Base-by-base conservation (phyloP, 2,329 filamentous ascomycete genomes). In the Plenodomus lindquistii region DNA sequence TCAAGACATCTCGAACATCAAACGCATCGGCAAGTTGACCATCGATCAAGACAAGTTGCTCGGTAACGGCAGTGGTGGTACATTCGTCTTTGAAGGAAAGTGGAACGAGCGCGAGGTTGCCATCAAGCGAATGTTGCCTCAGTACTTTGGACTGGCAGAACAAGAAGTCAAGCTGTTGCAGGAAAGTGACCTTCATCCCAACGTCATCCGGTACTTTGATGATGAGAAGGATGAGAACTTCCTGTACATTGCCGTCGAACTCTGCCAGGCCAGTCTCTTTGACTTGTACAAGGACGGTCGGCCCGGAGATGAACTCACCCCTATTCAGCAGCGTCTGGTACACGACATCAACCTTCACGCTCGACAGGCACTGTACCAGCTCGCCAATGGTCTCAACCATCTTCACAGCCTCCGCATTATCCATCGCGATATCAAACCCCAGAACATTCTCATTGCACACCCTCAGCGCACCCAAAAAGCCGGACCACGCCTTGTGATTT, bases 171-270 rank as follows among this genome's bases (percentile, higher is more conserved):
- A 88, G 51, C 79, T 97, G 43, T 76, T 99, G 10, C 83, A 95
- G 51, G 91, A 97, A 71, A 97, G 92, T 65, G 94, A 99, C 60
- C 89, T 97, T 63, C 94, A 99, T 65, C 87, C 88, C 11, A 97
- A 99, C 70, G 93, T 99, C 36, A 96, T 99, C 57, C 90, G 93
- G 34, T 99, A 99, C 69, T 97, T 91, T 66, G 91, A 92, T 40
- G 92, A 96, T 63, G 89, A 96, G 63, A 86, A 89, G 62, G 90
- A 91, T 10, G 84, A 89, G 29, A 89, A 89, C 16, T 99, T 99
- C 72, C 81, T 97, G 31, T 99, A 99, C 71, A 99, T 99, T 63
- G 94, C 93, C 0, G 77, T 99, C 18, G 94, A 99, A 73, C 83
- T 96, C 5, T 99, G 94, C 65, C 91, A 93, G 34, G 93, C 93